phyloP scores from a whole-genome alignment of 805 yeast genomes.

The Kuraishia capsulata region DNA sequence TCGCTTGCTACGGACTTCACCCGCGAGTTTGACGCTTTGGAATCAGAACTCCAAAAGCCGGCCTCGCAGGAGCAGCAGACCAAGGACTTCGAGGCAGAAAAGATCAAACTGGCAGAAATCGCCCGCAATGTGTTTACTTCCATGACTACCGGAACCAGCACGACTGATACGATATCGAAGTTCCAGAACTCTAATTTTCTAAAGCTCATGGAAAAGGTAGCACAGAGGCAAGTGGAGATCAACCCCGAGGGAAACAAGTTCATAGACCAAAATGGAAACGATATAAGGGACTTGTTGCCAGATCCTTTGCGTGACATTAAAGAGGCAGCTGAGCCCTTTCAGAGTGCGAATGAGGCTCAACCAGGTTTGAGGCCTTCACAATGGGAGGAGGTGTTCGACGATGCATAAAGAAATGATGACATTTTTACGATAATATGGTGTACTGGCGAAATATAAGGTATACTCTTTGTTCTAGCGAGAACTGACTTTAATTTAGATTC shows the following conservation, averaged over 20 bases:
- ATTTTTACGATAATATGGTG: too few relatives aligned
- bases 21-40: constrained; percentile 17
- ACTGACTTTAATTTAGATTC: neutral
- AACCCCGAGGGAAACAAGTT: constrained; percentile 25
- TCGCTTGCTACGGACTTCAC: too few relatives aligned
- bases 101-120: constrained; percentile 27
- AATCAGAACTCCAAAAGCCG: constrained; percentile 16
- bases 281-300: constrained; percentile 21
- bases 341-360: neutral
- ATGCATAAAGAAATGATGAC: too few relatives aligned
- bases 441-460: too few relatives aligned
- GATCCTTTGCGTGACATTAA: constrained; percentile 18
- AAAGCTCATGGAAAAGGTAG: constrained; percentile 29
- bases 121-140: constrained; percentile 27
- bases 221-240: constrained; percentile 28
- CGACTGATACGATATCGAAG: constrained; percentile 22
- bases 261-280: constrained; percentile 26
- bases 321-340: constrained; percentile 8
- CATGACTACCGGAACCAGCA: constrained; percentile 21
- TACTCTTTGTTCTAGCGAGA: neutral
- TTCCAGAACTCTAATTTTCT: constrained; percentile 30
- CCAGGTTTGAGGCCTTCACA: neutral
- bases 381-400: neutral
- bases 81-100: constrained; percentile 16
- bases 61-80: too few relatives aligned